Conservation (phyloP, 1,139 yeast genomes). For the Pneumocystis carinii region DNA sequence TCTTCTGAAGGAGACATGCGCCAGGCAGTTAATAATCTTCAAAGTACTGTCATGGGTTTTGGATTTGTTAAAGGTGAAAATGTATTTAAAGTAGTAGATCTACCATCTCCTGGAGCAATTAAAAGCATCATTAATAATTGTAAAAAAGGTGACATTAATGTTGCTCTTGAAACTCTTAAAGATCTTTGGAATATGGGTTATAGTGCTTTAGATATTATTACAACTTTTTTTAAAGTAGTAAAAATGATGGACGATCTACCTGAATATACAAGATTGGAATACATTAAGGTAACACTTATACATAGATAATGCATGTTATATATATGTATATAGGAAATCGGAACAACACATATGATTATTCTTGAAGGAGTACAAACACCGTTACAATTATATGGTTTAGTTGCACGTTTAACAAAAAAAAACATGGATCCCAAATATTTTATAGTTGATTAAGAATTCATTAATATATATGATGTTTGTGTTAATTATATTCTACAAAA, state of each 20-base stretch:
- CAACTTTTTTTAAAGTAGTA: constrained; percentile 77
- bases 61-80: constrained; percentile 78
- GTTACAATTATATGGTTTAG: constrained; percentile 70
- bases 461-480: not conserved
- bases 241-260: constrained; percentile 48
- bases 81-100: constrained; percentile 89
- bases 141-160: constrained; percentile 39
- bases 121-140: constrained; percentile 56
- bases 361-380: constrained; percentile 85
- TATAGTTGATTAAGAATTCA: not conserved
- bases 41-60: constrained; percentile 88
- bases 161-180: constrained; percentile 51
- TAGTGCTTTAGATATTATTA: constrained; percentile 81
- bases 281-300: constrained; percentile 34
- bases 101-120: constrained; percentile 85
- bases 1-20: constrained; percentile 99
- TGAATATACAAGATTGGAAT: constrained; percentile 55
- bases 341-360: constrained; percentile 42
- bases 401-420: constrained; percentile 40
- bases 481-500: not conserved
- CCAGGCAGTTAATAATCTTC: constrained; percentile 88
- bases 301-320: not conserved
- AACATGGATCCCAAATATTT: constrained; percentile 10
- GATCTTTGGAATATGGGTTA: constrained; percentile 80
- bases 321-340: constrained; percentile 8